phyloP scores from a whole-genome alignment of 2,329 filamentous ascomycete species.

The Fusarium concolor region DNA sequence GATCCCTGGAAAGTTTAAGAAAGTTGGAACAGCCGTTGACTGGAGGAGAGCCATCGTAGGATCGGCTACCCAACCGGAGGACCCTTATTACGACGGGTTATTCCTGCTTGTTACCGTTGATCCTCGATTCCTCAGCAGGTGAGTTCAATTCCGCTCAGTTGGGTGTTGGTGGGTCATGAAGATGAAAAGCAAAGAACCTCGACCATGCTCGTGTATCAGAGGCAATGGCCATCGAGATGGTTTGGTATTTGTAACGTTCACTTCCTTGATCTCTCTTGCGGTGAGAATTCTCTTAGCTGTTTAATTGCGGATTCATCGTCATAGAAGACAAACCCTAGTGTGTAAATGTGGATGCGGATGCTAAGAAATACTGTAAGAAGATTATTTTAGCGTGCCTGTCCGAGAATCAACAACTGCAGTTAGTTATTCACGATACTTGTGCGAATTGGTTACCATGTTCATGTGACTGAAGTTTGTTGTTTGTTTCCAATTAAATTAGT shows the following conservation, averaged over 20 bases:
- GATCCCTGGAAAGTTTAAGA: constrained; percentile 9
- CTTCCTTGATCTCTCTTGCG: constrained; percentile 8
- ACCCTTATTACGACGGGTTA: constrained; percentile 40
- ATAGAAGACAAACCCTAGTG: constrained; percentile 15
- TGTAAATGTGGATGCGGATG: constrained; percentile 9
- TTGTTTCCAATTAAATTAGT: not conserved
- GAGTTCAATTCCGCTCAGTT: no score
- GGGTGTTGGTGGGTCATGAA: constrained; percentile 4
- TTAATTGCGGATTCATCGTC: constrained; percentile 20
- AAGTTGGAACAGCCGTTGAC: constrained; percentile 10
- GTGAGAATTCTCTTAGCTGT: constrained; percentile 9
- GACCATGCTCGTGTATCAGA: constrained; percentile 4
- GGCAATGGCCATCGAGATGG: constrained; percentile 9
- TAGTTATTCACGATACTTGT: not conserved
- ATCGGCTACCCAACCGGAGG: constrained; percentile 41
- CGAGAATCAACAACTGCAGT: not conserved
- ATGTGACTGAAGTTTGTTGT: not conserved
- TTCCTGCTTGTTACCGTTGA: constrained; percentile 15
- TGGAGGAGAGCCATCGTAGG: constrained; percentile 7
- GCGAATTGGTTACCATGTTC: not conserved
- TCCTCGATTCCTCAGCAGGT: not conserved
- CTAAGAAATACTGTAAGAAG: not conserved
- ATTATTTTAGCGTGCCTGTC: constrained; percentile 14
- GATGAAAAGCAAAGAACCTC: constrained; percentile 1
- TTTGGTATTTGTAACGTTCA: constrained; percentile 2